Evolutionary conservation across 495 filamentous ascomycete genomes (phyloP).

Genomic region (Xylaria flabelliformis): DNA sequence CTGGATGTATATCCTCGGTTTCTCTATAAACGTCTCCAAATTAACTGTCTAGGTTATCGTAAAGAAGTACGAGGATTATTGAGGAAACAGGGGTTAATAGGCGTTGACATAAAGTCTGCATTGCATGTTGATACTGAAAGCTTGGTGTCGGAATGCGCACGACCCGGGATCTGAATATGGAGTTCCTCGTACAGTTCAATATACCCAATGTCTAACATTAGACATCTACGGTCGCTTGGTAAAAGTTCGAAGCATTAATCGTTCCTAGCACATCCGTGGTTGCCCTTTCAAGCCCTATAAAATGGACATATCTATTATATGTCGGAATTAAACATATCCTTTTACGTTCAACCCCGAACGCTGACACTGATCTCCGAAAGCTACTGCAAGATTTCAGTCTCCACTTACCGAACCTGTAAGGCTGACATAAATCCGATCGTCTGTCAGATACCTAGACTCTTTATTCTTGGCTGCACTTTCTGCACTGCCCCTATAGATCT

Average conservation of each 20-base stretch:
- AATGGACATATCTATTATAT: background rate
- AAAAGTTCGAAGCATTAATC: background rate
- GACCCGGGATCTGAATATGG: no score
- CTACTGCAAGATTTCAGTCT: background rate
- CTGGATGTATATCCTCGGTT: no score
- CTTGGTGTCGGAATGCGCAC: no score
- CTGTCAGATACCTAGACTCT: background rate
- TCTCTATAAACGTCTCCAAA: no score
- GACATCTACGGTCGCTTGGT: background rate
- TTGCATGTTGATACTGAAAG: no score
- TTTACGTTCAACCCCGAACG: background rate
- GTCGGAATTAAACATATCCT: background rate
- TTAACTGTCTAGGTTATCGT: no score
- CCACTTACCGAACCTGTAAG: constrained; percentile 8
- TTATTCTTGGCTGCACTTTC: background rate
- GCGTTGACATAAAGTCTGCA: no score
- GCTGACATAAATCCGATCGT: background rate
- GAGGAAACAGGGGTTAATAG: no score
- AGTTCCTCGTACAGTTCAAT: no score
- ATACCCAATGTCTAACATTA: no score
- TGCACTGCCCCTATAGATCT: background rate
- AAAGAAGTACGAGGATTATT: no score
- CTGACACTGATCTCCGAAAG: constrained; percentile 1
- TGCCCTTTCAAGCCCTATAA: background rate
- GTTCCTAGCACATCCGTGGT: background rate